Evolutionary conservation across 768 basidiomycete species (phyloP).

Genomic region (Termitomyces sp.): DNA sequence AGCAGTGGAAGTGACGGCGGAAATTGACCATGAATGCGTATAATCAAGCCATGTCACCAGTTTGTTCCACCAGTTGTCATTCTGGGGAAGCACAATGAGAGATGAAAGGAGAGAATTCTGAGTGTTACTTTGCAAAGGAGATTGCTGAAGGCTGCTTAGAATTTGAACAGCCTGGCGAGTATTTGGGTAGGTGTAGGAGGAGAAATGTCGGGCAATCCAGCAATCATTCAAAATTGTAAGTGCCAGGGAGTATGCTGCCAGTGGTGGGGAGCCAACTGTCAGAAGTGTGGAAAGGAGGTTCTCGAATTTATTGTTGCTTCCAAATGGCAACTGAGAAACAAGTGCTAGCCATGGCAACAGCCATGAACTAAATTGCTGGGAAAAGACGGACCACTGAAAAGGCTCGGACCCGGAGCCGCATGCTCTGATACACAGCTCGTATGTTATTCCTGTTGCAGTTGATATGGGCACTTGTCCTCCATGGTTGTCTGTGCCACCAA

Average conservation of each 20-base stretch:
- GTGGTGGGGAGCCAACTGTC: constrained; percentile 39
- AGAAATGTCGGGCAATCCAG: constrained; percentile 33
- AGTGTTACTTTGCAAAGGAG: constrained; percentile 28
- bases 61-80: constrained; percentile 38
- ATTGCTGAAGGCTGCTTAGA: constrained; percentile 39
- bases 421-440: constrained; percentile 21
- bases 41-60: constrained; percentile 29
- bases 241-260: constrained; percentile 42
- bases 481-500: constrained; percentile 21
- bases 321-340: constrained; percentile 46
- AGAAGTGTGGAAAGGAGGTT: constrained; percentile 39
- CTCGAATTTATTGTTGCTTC: constrained; percentile 31
- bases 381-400: constrained; percentile 29
- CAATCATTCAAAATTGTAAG: constrained; percentile 40
- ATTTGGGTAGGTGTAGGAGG: constrained; percentile 27
- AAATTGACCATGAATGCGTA: constrained; percentile 33
- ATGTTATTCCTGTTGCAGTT: constrained; percentile 25
- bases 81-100: constrained; percentile 37
- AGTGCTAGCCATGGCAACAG: constrained; percentile 45
- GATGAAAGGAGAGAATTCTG: constrained; percentile 30
- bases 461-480: constrained; percentile 19
- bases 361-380: constrained; percentile 40
- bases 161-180: constrained; percentile 24
- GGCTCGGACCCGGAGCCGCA: constrained; percentile 23
- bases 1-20: constrained; percentile 33